A percentile compares a stretch with the other conserved stretches of the same genome.
phyloP scores from a whole-genome alignment of 306 rosid genomes.

The Quercus cerris region DNA sequence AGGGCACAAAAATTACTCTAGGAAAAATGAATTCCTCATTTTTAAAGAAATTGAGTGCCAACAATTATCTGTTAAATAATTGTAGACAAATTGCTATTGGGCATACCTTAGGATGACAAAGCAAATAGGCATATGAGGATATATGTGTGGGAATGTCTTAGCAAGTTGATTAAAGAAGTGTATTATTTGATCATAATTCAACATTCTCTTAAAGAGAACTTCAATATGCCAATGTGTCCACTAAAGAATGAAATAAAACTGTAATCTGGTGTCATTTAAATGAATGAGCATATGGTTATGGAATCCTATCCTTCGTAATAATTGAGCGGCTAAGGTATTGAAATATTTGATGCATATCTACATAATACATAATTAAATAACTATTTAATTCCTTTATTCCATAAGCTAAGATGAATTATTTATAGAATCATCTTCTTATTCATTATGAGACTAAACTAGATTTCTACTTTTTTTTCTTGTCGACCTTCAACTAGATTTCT shows the following conservation, averaged over 20 bases:
- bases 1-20: not conserved
- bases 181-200: conserved; percentile 27
- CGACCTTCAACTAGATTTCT: no score
- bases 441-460: not conserved
- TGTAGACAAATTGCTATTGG: conserved; percentile 23
- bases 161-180: conserved; percentile 33
- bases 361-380: not conserved
- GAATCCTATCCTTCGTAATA: conserved; percentile 42
- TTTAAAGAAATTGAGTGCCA: not conserved
- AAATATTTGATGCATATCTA: not conserved
- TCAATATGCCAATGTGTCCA: conserved; percentile 19
- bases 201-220: conserved; percentile 16
- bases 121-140: conserved; percentile 14
- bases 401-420: not conserved
- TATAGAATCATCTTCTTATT: conserved; percentile 3
- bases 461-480: no score
- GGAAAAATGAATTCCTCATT: not conserved
- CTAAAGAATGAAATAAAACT: conserved; percentile 11
- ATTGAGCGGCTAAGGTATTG: conserved; percentile 19
- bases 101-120: not conserved
- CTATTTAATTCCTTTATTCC: conserved; percentile 12
- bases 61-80: conserved; percentile 23
- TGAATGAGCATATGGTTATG: conserved; percentile 24
- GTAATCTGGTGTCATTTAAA: conserved; percentile 16
- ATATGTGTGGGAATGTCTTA: conserved; percentile 27